Evolutionary conservation across 164 flowering plant genomes (phyloP).

Genomic region (Vitis cinerea): DNA sequence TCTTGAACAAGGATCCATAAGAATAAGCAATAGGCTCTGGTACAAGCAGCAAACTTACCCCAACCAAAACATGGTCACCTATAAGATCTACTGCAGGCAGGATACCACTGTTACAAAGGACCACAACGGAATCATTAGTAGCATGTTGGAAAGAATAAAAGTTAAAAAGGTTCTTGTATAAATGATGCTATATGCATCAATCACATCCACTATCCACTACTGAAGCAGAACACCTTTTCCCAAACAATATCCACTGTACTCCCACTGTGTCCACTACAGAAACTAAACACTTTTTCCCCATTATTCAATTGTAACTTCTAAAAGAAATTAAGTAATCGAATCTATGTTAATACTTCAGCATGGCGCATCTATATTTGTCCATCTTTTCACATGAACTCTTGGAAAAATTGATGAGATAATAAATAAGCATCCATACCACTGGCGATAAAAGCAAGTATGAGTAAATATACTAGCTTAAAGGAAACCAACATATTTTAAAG

Average conservation of each 20-base stretch:
- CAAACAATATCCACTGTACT: no score
- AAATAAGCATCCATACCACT: no score
- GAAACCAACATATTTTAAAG: neutral
- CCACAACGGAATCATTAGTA: slow-evolving; percentile 12
- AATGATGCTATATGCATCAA: neutral
- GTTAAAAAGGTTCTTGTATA: neutral
- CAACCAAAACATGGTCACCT: slow-evolving; percentile 52
- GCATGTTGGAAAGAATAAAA: no score
- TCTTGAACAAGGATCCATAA: neutral
- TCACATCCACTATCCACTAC: no score
- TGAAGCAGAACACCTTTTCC: no score
- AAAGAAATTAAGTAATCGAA: no score
- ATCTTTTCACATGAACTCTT: no score
- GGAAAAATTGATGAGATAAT: neutral
- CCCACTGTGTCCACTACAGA: no score
- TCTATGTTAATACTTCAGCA: no score
- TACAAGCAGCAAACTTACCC: slow-evolving; percentile 61
- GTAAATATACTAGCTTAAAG: slow-evolving; percentile 1
- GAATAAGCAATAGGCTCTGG: neutral
- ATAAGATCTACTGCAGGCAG: slow-evolving; percentile 78
- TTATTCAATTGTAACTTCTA: no score
- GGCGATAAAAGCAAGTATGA: neutral
- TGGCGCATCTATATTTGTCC: no score
- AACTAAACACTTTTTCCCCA: no score
- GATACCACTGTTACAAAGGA: slow-evolving; percentile 68